Evolutionary conservation across 75 land plant species (phyloP).

Genomic region (Ceratopteris richardii): DNA sequence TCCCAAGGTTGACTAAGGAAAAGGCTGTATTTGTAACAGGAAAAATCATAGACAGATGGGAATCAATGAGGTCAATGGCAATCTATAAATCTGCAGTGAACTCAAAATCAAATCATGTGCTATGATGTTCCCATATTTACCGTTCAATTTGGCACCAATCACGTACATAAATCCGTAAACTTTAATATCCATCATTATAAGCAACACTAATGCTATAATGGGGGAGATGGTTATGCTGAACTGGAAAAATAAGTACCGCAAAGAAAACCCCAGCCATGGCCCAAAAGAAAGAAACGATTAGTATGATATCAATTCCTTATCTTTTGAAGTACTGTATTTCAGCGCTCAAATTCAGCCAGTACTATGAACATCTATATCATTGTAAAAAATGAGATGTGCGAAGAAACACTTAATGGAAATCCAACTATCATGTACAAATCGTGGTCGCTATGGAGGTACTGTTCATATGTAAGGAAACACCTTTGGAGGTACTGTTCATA

Average conservation of each 20-base stretch:
- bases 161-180: slow-evolving; percentile 38
- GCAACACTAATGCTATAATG: slow-evolving; percentile 17
- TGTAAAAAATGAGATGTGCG: background rate
- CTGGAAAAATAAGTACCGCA: slow-evolving; percentile 41
- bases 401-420: slow-evolving; percentile 22
- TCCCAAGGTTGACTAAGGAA: slow-evolving; percentile 42
- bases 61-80: too few species aligned
- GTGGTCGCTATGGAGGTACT: slow-evolving; percentile 37
- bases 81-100: too few species aligned
- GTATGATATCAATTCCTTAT: background rate
- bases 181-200: slow-evolving; percentile 35
- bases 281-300: background rate
- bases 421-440: slow-evolving; percentile 35
- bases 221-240: slow-evolving; percentile 32
- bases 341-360: background rate
- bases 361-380: background rate
- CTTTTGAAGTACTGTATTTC: background rate
- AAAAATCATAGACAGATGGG: background rate
- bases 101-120: too few species aligned
- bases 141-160: slow-evolving; percentile 36
- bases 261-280: slow-evolving; percentile 32
- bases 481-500: slow-evolving; percentile 41
- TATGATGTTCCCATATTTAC: slow-evolving; percentile 5
- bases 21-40: slow-evolving; percentile 16
- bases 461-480: slow-evolving; percentile 36